Evolutionary conservation across 2,329 filamentous ascomycete species (phyloP).

Genomic region (Tolypocladium guangdongense): DNA sequence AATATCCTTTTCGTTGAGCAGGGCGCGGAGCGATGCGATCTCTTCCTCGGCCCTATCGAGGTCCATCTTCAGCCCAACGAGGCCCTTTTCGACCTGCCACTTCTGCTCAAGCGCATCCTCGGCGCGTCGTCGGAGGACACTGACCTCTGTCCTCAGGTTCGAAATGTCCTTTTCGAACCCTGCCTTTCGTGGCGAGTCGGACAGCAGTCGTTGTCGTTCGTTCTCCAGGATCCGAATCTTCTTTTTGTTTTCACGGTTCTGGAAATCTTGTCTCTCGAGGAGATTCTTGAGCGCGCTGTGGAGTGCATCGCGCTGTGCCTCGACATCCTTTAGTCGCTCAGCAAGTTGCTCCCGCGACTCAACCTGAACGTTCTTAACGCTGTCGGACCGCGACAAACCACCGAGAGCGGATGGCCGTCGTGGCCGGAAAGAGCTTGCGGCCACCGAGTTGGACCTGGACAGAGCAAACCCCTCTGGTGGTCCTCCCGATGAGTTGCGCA

Average conservation of each 20-base stretch:
- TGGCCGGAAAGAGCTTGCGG: slow-evolving; percentile 37
- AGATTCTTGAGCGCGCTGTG: slow-evolving; percentile 79
- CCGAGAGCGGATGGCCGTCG: slow-evolving; percentile 24
- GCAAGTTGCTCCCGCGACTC: slow-evolving; percentile 59
- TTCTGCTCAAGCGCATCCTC: slow-evolving; percentile 94
- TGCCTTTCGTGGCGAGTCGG: slow-evolving; percentile 57
- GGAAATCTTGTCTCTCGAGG: slow-evolving; percentile 73
- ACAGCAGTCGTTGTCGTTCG: slow-evolving; percentile 65
- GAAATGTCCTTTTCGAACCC: slow-evolving; percentile 79
- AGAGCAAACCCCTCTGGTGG: slow-evolving; percentile 21
- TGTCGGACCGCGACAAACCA: slow-evolving; percentile 49
- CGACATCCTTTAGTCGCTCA: slow-evolving; percentile 82
- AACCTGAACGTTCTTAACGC: slow-evolving; percentile 34
- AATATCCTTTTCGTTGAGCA: slow-evolving; percentile 78
- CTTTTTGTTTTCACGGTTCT: slow-evolving; percentile 75
- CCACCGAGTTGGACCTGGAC: slow-evolving; percentile 56
- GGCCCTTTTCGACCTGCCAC: slow-evolving; percentile 87
- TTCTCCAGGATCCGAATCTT: slow-evolving; percentile 64
- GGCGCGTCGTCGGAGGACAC: slow-evolving; percentile 70
- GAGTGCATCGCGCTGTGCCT: slow-evolving; percentile 85
- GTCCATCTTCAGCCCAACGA: slow-evolving; percentile 88
- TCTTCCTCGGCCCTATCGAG: slow-evolving; percentile 92
- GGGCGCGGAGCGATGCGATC: slow-evolving; percentile 66
- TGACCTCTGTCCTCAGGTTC: slow-evolving; percentile 73
- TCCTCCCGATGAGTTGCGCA: slow-evolving; percentile 29